A percentile compares a stretch with the other conserved stretches of the same genome.
These are phyloP conservation scores for Cafeteria roenbergensis DNA, from an alignment of 108 stramenopile species.

Conservation along the genomic window DNA sequence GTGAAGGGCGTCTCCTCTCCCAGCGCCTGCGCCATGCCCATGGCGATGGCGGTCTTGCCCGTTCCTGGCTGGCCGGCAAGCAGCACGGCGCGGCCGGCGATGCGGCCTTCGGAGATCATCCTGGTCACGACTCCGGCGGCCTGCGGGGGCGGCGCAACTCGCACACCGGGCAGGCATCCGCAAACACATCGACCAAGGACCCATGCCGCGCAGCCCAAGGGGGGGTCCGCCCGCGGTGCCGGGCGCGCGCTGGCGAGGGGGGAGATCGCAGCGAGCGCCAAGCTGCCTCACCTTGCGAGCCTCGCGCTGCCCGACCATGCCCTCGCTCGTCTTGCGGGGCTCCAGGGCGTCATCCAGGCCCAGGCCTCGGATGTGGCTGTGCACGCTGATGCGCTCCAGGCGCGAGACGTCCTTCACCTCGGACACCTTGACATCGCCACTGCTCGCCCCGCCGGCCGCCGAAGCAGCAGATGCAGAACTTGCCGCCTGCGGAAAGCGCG, in stretches of 20 bases:
- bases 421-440: slow-evolving; percentile 18
- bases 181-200: too few relatives aligned
- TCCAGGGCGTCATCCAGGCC: slow-evolving; percentile 90
- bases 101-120: slow-evolving; percentile 54
- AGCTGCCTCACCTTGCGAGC: slow-evolving; percentile 27
- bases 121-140: slow-evolving; percentile 67
- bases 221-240: slow-evolving; percentile 19
- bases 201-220: slow-evolving; percentile 37
- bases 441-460: too few relatives aligned
- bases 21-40: slow-evolving; percentile 72
- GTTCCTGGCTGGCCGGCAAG: slow-evolving; percentile 76
- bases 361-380: slow-evolving; percentile 92
- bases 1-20: slow-evolving; percentile 90
- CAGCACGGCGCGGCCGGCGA: slow-evolving; percentile 72
- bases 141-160: neutral
- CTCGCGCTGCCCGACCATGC: slow-evolving; percentile 65
- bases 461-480: too few relatives aligned
- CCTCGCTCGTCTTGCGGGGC: slow-evolving; percentile 61
- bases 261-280: neutral
- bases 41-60: slow-evolving; percentile 78
- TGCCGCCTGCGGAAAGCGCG: too few relatives aligned
- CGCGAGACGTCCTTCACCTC: slow-evolving; percentile 64
- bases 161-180: too few relatives aligned
- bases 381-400: slow-evolving; percentile 94
- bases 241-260: neutral